These are phyloP conservation scores for Tetraselmis striata DNA, from an alignment of 139 green algal genomes.

Conservation along the genomic window DNA sequence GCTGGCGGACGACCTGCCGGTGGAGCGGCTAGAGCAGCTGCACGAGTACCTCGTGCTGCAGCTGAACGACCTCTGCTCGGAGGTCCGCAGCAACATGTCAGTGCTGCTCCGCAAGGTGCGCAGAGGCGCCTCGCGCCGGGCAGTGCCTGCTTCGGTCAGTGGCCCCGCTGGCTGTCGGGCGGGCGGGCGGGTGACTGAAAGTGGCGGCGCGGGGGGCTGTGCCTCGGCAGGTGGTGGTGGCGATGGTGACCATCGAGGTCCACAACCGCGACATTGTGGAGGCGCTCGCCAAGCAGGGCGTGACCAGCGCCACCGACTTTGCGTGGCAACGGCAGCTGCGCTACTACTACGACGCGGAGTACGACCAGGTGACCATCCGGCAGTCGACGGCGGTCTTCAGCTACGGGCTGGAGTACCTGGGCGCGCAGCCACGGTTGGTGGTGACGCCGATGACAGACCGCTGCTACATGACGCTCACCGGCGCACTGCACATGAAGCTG, in stretches of 20 bases:
- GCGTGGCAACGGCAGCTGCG: conserved; percentile 31
- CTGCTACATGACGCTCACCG: conserved; percentile 23
- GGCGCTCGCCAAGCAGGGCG: conserved; percentile 3
- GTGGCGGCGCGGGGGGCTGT: no score
- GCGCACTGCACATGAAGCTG: conserved; percentile 18
- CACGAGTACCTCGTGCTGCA: background rate
- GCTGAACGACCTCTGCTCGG: conserved; percentile 2
- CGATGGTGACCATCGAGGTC: conserved; percentile 37
- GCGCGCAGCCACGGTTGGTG: conserved; percentile 15
- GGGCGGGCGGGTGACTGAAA: no score
- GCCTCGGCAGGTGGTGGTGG: conserved; percentile 17
- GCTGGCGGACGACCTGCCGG: background rate
- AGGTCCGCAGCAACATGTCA: background rate
- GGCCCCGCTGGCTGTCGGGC: no score
- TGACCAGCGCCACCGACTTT: conserved; percentile 22
- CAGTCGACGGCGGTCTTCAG: background rate
- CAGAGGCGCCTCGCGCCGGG: background rate
- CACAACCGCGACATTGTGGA: conserved; percentile 32
- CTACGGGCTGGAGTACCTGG: conserved; percentile 24
- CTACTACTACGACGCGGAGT: conserved; percentile 26
- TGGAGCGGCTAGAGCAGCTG: background rate
- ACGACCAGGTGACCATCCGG: background rate
- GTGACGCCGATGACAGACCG: conserved; percentile 23
- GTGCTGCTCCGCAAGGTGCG: background rate
- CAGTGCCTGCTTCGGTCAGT: no score